Evolutionary conservation across 2,329 filamentous ascomycete genomes (phyloP).

Genomic region (Colletotrichum kahawae): DNA sequence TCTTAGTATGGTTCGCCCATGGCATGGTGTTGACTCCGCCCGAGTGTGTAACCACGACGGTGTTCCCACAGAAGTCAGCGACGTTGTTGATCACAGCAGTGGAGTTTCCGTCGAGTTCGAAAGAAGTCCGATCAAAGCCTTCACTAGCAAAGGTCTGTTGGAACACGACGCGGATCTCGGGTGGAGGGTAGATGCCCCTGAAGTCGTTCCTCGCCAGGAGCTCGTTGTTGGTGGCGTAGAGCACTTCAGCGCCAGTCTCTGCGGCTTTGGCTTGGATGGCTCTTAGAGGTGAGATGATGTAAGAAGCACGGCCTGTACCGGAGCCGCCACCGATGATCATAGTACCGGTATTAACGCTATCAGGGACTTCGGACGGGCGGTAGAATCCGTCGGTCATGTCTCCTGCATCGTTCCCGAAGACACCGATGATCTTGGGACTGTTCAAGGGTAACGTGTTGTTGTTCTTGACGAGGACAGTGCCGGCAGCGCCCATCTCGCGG

Average conservation of each 20-base stretch:
- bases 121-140: slow-evolving; percentile 55
- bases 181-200: slow-evolving; percentile 42
- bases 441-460: slow-evolving; percentile 62
- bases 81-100: slow-evolving; percentile 56
- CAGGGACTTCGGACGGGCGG: not conserved
- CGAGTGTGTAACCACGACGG: slow-evolving; percentile 60
- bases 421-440: slow-evolving; percentile 43
- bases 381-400: not conserved
- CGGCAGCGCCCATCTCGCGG: slow-evolving; percentile 57
- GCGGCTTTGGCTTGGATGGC: slow-evolving; percentile 52
- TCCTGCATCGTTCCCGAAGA: slow-evolving; percentile 26
- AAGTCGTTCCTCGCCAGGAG: slow-evolving; percentile 42
- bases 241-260: slow-evolving; percentile 41
- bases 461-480: slow-evolving; percentile 80
- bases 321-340: slow-evolving; percentile 58
- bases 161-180: slow-evolving; percentile 72
- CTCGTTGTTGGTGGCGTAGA: slow-evolving; percentile 39
- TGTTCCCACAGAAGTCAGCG: slow-evolving; percentile 49
- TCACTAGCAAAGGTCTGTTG: slow-evolving; percentile 72
- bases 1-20: slow-evolving; percentile 61
- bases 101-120: slow-evolving; percentile 62
- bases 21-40: slow-evolving; percentile 58
- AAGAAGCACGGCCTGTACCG: slow-evolving; percentile 54
- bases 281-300: slow-evolving; percentile 58
- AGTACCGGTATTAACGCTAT: not conserved